Conservation (phyloP, 352 stramenopile species). For the Pythium inflatum region DNA sequence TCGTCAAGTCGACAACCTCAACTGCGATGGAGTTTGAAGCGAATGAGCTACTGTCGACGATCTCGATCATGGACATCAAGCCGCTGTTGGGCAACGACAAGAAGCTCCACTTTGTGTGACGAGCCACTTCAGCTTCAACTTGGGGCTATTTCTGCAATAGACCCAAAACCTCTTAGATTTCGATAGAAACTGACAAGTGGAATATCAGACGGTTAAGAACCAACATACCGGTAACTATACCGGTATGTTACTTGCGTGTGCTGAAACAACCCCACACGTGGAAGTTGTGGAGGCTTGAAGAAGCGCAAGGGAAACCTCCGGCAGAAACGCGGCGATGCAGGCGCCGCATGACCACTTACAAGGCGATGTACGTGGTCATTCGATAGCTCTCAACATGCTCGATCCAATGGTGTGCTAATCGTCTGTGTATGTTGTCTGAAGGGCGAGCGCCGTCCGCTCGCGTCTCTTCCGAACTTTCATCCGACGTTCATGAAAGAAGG, state of each 20-base stretch:
- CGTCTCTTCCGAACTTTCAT: slow-evolving; percentile 56
- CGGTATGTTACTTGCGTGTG: neutral
- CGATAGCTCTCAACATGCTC: neutral
- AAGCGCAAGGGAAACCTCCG: slow-evolving; percentile 6
- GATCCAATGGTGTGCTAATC: slow-evolving; percentile 12
- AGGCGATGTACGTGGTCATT: neutral
- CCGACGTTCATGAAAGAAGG: slow-evolving; percentile 79
- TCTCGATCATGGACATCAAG: slow-evolving; percentile 46
- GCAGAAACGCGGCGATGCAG: slow-evolving; percentile 41
- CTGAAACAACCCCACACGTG: slow-evolving; percentile 4
- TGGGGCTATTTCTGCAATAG: slow-evolving; percentile 1
- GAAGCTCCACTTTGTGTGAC: slow-evolving; percentile 13
- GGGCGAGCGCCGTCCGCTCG: slow-evolving; percentile 57
- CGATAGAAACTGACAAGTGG: neutral
- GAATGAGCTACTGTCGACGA: slow-evolving; percentile 33
- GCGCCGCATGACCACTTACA: slow-evolving; percentile 78
- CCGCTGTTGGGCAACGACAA: slow-evolving; percentile 34
- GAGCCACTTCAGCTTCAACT: neutral
- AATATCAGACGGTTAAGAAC: neutral
- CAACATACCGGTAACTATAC: neutral
- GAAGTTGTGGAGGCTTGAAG: slow-evolving; percentile 4
- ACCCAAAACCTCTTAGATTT: no score
- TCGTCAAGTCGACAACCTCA: slow-evolving; percentile 8
- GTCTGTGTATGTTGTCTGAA: slow-evolving; percentile 26
- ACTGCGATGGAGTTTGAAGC: slow-evolving; percentile 33